phyloP scores from a whole-genome alignment of 1,139 yeast genomes.

The Candida glucosophila region DNA sequence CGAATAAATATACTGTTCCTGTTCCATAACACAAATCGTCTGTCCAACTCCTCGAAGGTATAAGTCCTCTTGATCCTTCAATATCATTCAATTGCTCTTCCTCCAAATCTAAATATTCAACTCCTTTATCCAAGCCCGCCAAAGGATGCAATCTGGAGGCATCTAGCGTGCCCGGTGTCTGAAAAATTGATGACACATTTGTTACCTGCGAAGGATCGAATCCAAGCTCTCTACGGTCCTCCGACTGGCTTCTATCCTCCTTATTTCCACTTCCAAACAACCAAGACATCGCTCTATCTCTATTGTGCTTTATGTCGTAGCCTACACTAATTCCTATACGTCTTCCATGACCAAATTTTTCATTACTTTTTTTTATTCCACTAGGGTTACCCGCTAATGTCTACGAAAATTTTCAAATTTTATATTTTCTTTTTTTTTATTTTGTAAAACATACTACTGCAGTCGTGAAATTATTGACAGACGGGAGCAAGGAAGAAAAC shows the following conservation, averaged over 20 bases:
- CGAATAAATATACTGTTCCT: slow-evolving; percentile 83
- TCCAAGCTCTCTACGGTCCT: slow-evolving; percentile 38
- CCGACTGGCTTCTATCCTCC: slow-evolving; percentile 17
- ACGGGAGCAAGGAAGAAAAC: too few relatives aligned
- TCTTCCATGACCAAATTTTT: too few relatives aligned
- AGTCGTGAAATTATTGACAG: too few relatives aligned
- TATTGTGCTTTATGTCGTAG: slow-evolving; percentile 1
- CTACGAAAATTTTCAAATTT: too few relatives aligned
- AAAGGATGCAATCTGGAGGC: slow-evolving; percentile 79
- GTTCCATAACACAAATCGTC: slow-evolving; percentile 98
- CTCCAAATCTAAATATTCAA: slow-evolving; percentile 86
- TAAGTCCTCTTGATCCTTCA: slow-evolving; percentile 83
- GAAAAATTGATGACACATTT: slow-evolving; percentile 55
- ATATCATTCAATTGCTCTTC: slow-evolving; percentile 61
- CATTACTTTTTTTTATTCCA: too few relatives aligned
- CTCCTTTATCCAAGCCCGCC: slow-evolving; percentile 84
- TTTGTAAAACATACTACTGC: too few relatives aligned
- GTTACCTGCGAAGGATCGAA: slow-evolving; percentile 62
- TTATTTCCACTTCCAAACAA: slow-evolving; percentile 43
- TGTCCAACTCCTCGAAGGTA: slow-evolving; percentile 94
- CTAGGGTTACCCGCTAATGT: too few relatives aligned
- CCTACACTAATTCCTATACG: background rate
- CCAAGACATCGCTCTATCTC: slow-evolving; percentile 49
- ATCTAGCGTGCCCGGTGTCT: slow-evolving; percentile 58
- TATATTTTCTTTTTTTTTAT: too few relatives aligned